Evolutionary conservation across 257 asterid genomes (phyloP), one percentile per base, ranked within the genome.

Genomic region (Ophiorrhiza pumila): DNA sequence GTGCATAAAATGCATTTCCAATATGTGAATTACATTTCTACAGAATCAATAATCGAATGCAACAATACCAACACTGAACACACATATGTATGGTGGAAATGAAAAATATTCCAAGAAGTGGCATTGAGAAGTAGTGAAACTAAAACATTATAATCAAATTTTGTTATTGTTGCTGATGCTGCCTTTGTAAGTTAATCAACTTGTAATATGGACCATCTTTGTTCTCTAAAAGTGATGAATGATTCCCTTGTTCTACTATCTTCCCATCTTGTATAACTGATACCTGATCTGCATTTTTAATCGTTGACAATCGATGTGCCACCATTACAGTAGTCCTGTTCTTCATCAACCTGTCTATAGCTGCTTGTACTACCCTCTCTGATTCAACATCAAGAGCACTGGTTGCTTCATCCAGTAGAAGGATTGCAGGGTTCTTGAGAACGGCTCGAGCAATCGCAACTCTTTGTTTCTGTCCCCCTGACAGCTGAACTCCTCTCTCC

Each of bases 351-450:
- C 74, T 59, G 75, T 78, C 81, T 45, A 78, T 29, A 14, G 81
- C 81, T 49, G 74, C 52, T 62, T 78, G 81, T 17, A 78, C 75
- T 20, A 59, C 67, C 35, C 75, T 46, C 66, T 78, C 81, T 0
- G 81, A 78, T 35, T 78, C 78, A 25, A 68, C 64, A 25, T 78
- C 81, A 0, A 78, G 81, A 32, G 81, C 78, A 27, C 81, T 78
- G n/a, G 81, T 72, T 71, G 81, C 81, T 74, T 78, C 81, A 68
- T 78, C 81, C 59, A 78, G 29, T 0, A 78, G 71, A n/a, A 78
- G 62, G 78, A 73, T 78, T 20, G 78, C 64, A 41, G 78, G 81
- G 53, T 73, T 78, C 68, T 78, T 78, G 10, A 78, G 25, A 9
- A 78, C 78, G 9, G 81, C 81, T 41, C 81, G 71, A 20, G 81